A percentile compares a stretch with the other conserved stretches of the same genome.
Conservation (phyloP, 352 stramenopile genomes). For the Saprolegnia parasitica region DNA sequence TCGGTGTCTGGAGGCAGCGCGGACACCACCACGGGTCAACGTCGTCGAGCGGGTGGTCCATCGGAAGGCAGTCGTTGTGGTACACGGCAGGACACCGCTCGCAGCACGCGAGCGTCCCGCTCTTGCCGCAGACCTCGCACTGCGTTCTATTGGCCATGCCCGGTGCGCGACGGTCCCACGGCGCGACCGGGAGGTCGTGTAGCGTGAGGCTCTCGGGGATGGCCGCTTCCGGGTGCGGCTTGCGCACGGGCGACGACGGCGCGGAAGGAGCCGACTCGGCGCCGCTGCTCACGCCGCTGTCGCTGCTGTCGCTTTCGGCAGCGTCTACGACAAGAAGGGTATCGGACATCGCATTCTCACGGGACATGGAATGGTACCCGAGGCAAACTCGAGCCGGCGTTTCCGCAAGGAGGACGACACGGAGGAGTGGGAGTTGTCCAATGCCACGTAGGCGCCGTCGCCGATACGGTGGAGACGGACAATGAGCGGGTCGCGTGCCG, state of each 20-base stretch:
- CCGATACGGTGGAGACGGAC: slow-evolving; percentile 5
- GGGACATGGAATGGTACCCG: neutral
- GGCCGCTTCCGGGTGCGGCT: neutral
- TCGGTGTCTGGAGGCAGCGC: slow-evolving; percentile 23
- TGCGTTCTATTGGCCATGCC: slow-evolving; percentile 19
- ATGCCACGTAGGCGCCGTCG: slow-evolving; percentile 13
- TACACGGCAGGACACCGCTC: slow-evolving; percentile 25
- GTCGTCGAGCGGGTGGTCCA: slow-evolving; percentile 10
- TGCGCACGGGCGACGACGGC: slow-evolving; percentile 20
- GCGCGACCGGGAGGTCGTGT: neutral
- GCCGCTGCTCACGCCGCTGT: slow-evolving; percentile 10
- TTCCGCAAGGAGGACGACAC: neutral
- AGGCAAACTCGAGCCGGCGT: neutral
- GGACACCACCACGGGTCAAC: slow-evolving; percentile 27
- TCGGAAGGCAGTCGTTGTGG: slow-evolving; percentile 22
- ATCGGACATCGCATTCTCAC: too few relatives aligned
- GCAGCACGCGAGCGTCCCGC: slow-evolving; percentile 19
- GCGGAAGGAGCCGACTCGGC: slow-evolving; percentile 13
- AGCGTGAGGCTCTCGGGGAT: slow-evolving; percentile 20
- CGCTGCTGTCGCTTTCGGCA: slow-evolving; percentile 19
- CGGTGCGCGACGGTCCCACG: slow-evolving; percentile 8
- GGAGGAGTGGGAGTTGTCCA: neutral
- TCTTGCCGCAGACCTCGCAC: slow-evolving; percentile 25
- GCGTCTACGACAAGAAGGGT: neutral
- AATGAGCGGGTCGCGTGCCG: neutral